A percentile compares a stretch with the other conserved stretches of the same genome.
Evolutionary conservation across 345 rosid genomes (phyloP).

Genomic region (Gynandropsis gynandra): DNA sequence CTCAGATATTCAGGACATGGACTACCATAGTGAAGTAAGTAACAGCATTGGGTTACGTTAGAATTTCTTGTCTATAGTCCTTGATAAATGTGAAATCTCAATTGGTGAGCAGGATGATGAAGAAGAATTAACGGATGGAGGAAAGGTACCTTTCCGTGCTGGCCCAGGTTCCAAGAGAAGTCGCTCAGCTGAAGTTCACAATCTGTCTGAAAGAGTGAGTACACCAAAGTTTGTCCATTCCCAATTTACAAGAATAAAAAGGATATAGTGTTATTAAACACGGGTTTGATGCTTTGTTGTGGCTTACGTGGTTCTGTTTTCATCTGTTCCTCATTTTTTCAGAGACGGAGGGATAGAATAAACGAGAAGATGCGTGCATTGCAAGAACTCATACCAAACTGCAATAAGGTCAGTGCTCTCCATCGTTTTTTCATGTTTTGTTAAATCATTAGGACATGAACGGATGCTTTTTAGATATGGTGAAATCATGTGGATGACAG

Average conservation of each 20-base stretch:
- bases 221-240: constrained; percentile 14
- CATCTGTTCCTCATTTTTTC: constrained; percentile 11
- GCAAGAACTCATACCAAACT: constrained; percentile 92
- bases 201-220: constrained; percentile 93
- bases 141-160: constrained; percentile 38
- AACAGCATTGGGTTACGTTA: background rate
- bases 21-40: constrained; percentile 69
- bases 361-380: constrained; percentile 92
- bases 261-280: background rate
- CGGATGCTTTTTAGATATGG: too few species aligned
- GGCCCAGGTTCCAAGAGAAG: constrained; percentile 63
- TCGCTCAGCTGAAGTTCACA: constrained; percentile 94
- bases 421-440: constrained; percentile 9
- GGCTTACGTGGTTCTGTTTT: constrained; percentile 17
- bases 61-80: background rate
- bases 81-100: background rate
- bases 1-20: constrained; percentile 46
- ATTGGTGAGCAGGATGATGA: constrained; percentile 51
- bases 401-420: constrained; percentile 54
- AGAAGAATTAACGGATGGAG: constrained; percentile 49
- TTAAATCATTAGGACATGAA: too few species aligned
- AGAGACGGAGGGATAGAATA: constrained; percentile 89
- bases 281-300: constrained; percentile 12
- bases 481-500: too few species aligned
- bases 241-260: background rate